These are phyloP conservation scores for Colletotrichum tamarilloi DNA, from an alignment of 2,329 filamentous ascomycete species.

Conservation along the genomic window DNA sequence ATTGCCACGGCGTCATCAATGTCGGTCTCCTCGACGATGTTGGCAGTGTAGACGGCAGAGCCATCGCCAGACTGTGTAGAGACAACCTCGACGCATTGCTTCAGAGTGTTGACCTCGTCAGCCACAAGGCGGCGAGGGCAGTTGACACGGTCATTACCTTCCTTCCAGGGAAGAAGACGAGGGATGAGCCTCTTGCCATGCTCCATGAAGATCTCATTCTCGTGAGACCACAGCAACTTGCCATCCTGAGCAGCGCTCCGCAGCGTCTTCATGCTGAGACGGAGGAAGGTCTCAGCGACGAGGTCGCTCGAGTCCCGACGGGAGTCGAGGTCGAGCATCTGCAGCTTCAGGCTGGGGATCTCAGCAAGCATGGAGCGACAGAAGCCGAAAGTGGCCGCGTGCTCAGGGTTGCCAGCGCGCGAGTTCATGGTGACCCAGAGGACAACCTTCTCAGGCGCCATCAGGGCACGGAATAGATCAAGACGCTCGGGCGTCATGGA, in stretches of 20 bases:
- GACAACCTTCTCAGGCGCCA: constrained; percentile 33
- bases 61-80: constrained; percentile 32
- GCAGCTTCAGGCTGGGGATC: constrained; percentile 33
- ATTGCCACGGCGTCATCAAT: constrained; percentile 26
- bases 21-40: constrained; percentile 27
- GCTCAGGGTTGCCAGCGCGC: constrained; percentile 36
- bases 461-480: constrained; percentile 36
- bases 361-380: constrained; percentile 34
- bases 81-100: constrained; percentile 44
- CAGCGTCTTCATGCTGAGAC: constrained; percentile 21
- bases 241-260: constrained; percentile 1
- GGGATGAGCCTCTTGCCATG: constrained; percentile 47
- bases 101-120: constrained; percentile 45
- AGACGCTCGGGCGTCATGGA: constrained; percentile 46
- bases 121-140: constrained; percentile 49
- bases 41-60: constrained; percentile 37
- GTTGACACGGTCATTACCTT: constrained; percentile 52
- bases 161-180: constrained; percentile 51
- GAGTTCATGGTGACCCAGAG: constrained; percentile 41
- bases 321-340: constrained; percentile 36
- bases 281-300: constrained; percentile 29
- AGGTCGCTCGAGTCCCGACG: neutral
- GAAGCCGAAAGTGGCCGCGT: constrained; percentile 36
- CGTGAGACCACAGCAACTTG: constrained; percentile 29
- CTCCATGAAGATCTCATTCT: constrained; percentile 47